These are phyloP conservation scores for Ceriops tagal DNA, from an alignment of 345 rosid species.

Conservation along the genomic window DNA sequence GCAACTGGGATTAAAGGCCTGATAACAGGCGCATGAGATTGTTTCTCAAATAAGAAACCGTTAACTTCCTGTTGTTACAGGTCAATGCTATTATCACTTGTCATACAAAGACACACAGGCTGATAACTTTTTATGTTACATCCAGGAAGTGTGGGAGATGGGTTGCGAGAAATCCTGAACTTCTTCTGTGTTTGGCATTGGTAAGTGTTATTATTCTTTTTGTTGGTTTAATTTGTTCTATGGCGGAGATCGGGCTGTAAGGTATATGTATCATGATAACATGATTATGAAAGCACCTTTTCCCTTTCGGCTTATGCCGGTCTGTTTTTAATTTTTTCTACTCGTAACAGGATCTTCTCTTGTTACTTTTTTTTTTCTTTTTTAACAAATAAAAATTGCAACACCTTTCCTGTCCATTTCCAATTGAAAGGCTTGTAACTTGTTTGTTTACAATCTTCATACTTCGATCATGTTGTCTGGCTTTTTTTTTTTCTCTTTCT, in stretches of 20 bases:
- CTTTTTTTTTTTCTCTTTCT: too few relatives aligned
- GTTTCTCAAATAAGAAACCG: slow-evolving; percentile 22
- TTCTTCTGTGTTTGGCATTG: slow-evolving; percentile 18
- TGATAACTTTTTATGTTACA: slow-evolving; percentile 21
- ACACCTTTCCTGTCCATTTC: too few relatives aligned
- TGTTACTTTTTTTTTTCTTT: too few relatives aligned
- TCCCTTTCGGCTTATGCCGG: too few relatives aligned
- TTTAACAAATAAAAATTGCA: too few relatives aligned
- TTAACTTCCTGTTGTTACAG: slow-evolving; percentile 16
- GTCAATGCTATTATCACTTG: slow-evolving; percentile 1
- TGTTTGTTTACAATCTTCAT: too few relatives aligned
- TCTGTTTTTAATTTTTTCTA: too few relatives aligned
- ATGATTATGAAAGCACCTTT: too few relatives aligned
- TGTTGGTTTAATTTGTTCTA: slow-evolving; percentile 17
- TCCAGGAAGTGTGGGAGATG: slow-evolving; percentile 19
- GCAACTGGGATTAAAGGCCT: not conserved
- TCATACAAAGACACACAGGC: slow-evolving; percentile 6
- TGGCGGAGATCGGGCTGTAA: slow-evolving; percentile 13
- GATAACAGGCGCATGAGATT: slow-evolving; percentile 20
- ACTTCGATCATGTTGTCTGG: too few relatives aligned
- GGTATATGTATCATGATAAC: too few relatives aligned
- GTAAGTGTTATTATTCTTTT: slow-evolving; percentile 20
- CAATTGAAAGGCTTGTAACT: too few relatives aligned
- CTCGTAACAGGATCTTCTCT: too few relatives aligned
- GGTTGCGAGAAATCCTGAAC: slow-evolving; percentile 26